phyloP scores from a whole-genome alignment of 371 early-diverging fungal species.

The Catenaria anguillulae region DNA sequence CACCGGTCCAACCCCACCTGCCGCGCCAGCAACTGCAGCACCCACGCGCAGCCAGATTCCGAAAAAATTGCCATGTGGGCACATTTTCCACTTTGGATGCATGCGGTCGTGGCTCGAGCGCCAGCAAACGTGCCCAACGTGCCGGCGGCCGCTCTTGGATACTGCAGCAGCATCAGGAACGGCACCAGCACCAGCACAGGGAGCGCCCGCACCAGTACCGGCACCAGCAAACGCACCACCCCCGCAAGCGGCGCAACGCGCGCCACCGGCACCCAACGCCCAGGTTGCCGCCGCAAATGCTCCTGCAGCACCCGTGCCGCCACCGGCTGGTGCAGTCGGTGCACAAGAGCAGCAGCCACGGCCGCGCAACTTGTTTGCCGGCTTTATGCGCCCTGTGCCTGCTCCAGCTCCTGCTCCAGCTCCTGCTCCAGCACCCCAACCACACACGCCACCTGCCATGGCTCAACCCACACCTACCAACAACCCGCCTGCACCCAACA shows the following conservation, averaged over 20 bases:
- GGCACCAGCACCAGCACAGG: neutral
- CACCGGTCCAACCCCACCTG: too few relatives aligned
- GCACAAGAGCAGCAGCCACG: too few relatives aligned
- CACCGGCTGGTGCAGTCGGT: too few relatives aligned
- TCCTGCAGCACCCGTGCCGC: too few relatives aligned
- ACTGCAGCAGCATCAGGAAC: neutral
- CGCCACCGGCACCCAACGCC: too few relatives aligned
- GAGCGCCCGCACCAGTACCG: neutral
- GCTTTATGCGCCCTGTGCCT: neutral
- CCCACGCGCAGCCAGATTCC: constrained; percentile 43
- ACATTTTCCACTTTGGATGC: constrained; percentile 95
- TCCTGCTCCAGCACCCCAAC: too few relatives aligned
- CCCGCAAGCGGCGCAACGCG: neutral
- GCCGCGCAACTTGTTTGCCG: too few relatives aligned
- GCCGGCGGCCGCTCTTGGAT: constrained; percentile 20
- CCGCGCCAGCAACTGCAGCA: neutral
- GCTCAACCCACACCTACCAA: neutral
- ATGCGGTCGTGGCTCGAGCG: constrained; percentile 95
- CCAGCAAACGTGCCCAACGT: constrained; percentile 97
- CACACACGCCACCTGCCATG: too few relatives aligned
- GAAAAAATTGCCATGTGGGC: constrained; percentile 92
- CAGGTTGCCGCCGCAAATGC: too few relatives aligned
- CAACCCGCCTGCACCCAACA: neutral
- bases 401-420: too few relatives aligned
- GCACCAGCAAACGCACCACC: neutral